phyloP scores from a whole-genome alignment of 2,329 filamentous ascomycete species.

The Ampelomyces quisqualis region DNA sequence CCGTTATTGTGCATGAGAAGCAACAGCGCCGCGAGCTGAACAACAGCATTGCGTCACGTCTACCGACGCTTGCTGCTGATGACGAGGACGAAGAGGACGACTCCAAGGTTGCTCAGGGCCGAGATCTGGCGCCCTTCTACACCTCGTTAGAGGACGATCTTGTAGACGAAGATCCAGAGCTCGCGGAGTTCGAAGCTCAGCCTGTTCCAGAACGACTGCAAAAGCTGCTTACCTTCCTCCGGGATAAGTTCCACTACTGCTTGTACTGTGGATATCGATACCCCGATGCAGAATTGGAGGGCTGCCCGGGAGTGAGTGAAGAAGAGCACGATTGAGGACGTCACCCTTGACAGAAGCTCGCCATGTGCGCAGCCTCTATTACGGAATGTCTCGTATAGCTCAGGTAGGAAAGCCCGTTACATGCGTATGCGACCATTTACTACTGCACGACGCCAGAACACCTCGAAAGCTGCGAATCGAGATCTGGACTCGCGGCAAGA shows the following conservation, averaged over 20 bases:
- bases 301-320: constrained; percentile 83
- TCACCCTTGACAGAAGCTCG: no score
- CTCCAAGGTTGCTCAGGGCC: constrained; percentile 68
- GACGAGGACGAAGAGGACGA: constrained; percentile 72
- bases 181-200: constrained; percentile 76
- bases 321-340: constrained; percentile 70
- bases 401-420: no score
- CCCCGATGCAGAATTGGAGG: constrained; percentile 71
- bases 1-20: constrained; percentile 67
- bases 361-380: no score
- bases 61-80: constrained; percentile 60
- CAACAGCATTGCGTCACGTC: constrained; percentile 44
- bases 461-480: no score
- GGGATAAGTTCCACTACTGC: constrained; percentile 76
- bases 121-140: constrained; percentile 49
- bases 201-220: constrained; percentile 66
- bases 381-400: no score
- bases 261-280: constrained; percentile 95
- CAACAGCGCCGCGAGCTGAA: constrained; percentile 32
- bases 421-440: no score
- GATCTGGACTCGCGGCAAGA: no score
- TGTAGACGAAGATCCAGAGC: constrained; percentile 76
- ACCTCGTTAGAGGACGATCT: constrained; percentile 65
- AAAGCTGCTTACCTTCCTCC: constrained; percentile 67
- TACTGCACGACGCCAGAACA: no score